Conservation (phyloP, 148 eudicot genomes). For the Cornus controversa region DNA sequence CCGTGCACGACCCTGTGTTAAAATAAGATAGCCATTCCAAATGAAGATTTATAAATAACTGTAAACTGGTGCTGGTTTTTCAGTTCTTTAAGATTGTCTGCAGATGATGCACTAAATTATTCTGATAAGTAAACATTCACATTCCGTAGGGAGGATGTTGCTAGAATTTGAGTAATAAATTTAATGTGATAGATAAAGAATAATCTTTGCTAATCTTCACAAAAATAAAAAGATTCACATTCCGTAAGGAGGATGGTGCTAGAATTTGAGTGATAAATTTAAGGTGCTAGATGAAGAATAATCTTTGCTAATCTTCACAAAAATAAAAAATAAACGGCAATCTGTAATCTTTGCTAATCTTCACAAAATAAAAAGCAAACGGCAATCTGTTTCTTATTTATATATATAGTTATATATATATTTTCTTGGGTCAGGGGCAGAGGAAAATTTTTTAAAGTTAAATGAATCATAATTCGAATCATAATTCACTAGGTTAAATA, state of each 20-base stretch:
- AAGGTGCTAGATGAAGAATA: neutral
- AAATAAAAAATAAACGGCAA: too few species aligned
- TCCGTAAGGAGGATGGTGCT: too few species aligned
- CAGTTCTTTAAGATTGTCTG: neutral
- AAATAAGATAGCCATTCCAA: neutral
- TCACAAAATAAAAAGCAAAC: too few species aligned
- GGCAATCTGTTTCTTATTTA: neutral
- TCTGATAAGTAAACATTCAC: too few species aligned
- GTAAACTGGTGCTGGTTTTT: neutral
- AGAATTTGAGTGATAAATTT: neutral
- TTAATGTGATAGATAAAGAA: neutral
- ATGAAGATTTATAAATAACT: neutral
- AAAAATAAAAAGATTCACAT: too few species aligned
- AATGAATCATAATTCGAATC: too few species aligned
- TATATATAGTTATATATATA: neutral
- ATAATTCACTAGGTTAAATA: too few species aligned
- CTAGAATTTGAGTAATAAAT: neutral
- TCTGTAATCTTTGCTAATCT: neutral
- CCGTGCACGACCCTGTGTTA: constrained; percentile 61
- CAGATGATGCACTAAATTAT: neutral
- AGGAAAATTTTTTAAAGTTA: too few species aligned
- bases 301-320: neutral
- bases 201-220: too few species aligned
- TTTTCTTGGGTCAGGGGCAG: neutral
- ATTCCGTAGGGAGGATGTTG: too few species aligned